Evolutionary conservation across 2,329 filamentous ascomycete genomes (phyloP), one percentile per base, ranked within the genome.

Genomic region (Rhynchosporium graminicola): DNA sequence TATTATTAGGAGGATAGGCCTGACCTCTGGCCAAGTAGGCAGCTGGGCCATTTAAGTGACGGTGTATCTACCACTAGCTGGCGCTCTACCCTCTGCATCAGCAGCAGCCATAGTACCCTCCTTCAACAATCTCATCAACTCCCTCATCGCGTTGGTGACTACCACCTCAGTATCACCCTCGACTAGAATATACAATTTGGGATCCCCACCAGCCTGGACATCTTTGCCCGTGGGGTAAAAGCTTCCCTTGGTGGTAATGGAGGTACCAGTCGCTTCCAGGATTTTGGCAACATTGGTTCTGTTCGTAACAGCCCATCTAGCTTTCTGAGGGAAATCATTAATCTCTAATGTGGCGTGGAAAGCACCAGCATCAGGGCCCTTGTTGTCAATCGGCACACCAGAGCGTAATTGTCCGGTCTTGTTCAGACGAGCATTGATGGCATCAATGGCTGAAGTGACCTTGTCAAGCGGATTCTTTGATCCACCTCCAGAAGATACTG

Each of bases 301-400:
- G 76, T 99, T 99, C 45, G 95, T 99, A 78, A 99, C 95, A 10
- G 92, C 94, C 95, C 95, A 99, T 70, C 95, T 87, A 67, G 95
- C 95, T 81, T 97, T 98, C 76, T 99, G 95, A 40, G 95, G 95
- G 77, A 98, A 98, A 77, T 99, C 95, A 77, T 99, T 99, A 84
- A 99, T 99, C 77, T 98, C 95, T 65, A 99, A 82, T 3, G 94
- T 98, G 15, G 95, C 93, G 76, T 99, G 95, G 83, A 92, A 99
- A 0, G 93, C 92, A 57, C 95, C 95, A 3, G 95, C 95, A 76
- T 99, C 95, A 0, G 95, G 95, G 0, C 95, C 95, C 77, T 97
- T 97, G 79, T 99, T 99, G 80, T 99, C 95, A 74, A 97, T 96
- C 7, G 95, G 92, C 65, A 96, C 93, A 13, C 95, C 95, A 3